phyloP scores from a whole-genome alignment of 2,329 filamentous ascomycete species.

The Gyromitra esculenta region DNA sequence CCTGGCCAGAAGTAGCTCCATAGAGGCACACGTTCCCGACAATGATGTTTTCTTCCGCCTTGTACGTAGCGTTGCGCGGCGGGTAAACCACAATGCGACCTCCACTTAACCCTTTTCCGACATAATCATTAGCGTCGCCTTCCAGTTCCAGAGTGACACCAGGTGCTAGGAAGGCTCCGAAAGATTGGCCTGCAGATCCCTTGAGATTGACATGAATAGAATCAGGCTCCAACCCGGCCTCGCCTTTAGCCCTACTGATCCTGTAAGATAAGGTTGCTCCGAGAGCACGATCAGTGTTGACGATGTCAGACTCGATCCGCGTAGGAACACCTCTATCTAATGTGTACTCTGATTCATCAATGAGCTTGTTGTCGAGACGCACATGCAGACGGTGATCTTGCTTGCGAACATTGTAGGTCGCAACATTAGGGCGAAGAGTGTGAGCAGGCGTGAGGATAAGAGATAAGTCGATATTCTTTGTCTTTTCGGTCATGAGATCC shows the following conservation, averaged over 20 bases:
- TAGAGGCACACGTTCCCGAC: constrained; percentile 96
- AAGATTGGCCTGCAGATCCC: constrained; percentile 95
- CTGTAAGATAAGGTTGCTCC: constrained; percentile 96
- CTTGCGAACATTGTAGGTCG: constrained; percentile 97
- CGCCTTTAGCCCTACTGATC: constrained; percentile 90
- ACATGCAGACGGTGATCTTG: constrained; percentile 95
- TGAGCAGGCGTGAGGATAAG: constrained; percentile 95
- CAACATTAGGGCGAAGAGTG: constrained; percentile 90
- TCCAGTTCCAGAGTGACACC: constrained; percentile 95
- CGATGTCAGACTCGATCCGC: constrained; percentile 92
- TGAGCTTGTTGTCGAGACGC: constrained; percentile 95
- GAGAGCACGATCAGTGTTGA: constrained; percentile 94
- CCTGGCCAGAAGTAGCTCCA: constrained; percentile 87
- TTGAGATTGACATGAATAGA: constrained; percentile 97
- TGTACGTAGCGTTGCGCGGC: constrained; percentile 87
- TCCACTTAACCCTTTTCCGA: constrained; percentile 93
- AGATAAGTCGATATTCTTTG: constrained; percentile 89
- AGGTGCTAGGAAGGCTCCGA: constrained; percentile 91
- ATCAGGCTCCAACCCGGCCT: constrained; percentile 86
- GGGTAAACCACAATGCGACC: constrained; percentile 94
- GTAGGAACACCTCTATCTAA: constrained; percentile 93
- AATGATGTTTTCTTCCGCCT: constrained; percentile 93
- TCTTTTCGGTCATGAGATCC: constrained; percentile 87
- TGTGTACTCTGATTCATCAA: constrained; percentile 92
- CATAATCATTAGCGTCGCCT: constrained; percentile 95